Evolutionary conservation across 1,284 basidiomycete genomes (phyloP), one percentile per base, ranked within the genome.

Genomic region (Vanrija sp.): DNA sequence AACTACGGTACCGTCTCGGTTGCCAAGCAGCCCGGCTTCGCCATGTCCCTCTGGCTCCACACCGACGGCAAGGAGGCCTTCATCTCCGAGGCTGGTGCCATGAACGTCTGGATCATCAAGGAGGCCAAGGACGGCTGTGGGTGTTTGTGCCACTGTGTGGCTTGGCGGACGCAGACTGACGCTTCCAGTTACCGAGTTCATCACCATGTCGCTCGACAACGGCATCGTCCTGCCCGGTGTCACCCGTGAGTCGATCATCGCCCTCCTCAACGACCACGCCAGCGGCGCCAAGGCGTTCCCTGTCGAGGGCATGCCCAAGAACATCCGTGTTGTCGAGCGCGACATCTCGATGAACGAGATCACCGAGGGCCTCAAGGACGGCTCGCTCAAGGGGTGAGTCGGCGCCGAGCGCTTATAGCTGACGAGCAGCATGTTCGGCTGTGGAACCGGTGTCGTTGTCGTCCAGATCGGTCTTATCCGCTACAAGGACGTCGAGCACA

Each of bases 141-240:
- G 68, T 58, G 12, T 12, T 12, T 21, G 8, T 15, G 25, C 23
- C 5, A 15, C 19, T 12, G 19, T 28, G 21, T 28, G 26, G 18
- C 38, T 4, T 10, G 3, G 38, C 8, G 47, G 39, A 50, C 45
- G 7, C 6, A 1, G 10, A 6, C 39, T 46, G n/a, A 34, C 34
- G 10, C 14, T 23, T 5, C 6, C 25, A 74, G 70, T 62, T 57
- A 60, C 68, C 54, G 73, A 75, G 51, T 73, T 74, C 55, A 62
- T 65, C 56, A 75, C 73, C 55, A 75, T 73, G 72, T 58, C 62
- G 3, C 65, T 75, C 21, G 63, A 65, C 28, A 71, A 72, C 65
- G 73, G 73, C 25, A 74, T 75, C 57, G 73, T 75, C 39, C 65
- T 74, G n/a, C 72, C 73, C 14, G 73, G 73, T 65, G 58, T 75